These are phyloP conservation scores for Globisporangium paddicum DNA, from an alignment of 352 stramenopile genomes.

Conservation along the genomic window DNA sequence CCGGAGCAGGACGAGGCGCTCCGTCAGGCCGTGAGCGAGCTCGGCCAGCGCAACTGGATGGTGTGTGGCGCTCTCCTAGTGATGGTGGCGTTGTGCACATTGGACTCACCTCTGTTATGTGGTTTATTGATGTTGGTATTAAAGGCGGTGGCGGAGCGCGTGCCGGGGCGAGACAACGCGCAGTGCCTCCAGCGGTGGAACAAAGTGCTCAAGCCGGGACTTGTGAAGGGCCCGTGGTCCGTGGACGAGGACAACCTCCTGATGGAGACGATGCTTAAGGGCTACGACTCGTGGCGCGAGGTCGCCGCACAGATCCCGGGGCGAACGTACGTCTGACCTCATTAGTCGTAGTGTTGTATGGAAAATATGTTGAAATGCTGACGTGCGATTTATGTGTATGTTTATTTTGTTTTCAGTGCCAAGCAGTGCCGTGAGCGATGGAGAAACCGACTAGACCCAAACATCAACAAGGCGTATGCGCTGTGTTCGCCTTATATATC, in stretches of 20 bases:
- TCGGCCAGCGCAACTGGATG: slow-evolving; percentile 88
- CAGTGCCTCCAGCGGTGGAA: slow-evolving; percentile 86
- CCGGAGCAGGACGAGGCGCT: slow-evolving; percentile 84
- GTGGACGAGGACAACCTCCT: slow-evolving; percentile 89
- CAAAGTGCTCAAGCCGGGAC: slow-evolving; percentile 89
- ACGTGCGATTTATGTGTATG: neutral
- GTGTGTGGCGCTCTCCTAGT: slow-evolving; percentile 17
- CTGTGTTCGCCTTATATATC: neutral
- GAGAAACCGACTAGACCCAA: slow-evolving; percentile 95
- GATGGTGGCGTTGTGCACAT: too few relatives aligned
- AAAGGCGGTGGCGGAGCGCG: slow-evolving; percentile 61
- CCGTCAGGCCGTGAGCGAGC: slow-evolving; percentile 65
- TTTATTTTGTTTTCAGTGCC: slow-evolving; percentile 16
- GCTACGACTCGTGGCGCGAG: slow-evolving; percentile 67
- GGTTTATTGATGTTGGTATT: neutral
- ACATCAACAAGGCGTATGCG: slow-evolving; percentile 83
- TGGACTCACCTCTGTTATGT: neutral
- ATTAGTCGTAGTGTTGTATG: too few relatives aligned
- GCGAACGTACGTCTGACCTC: slow-evolving; percentile 64
- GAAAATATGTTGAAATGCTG: too few relatives aligned
- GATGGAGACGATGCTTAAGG: slow-evolving; percentile 81
- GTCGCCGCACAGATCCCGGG: slow-evolving; percentile 66
- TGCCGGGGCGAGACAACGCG: slow-evolving; percentile 64
- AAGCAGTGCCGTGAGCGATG: slow-evolving; percentile 97
- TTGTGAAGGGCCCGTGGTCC: slow-evolving; percentile 92